These are phyloP conservation scores for Calonectria henricotiae DNA, from an alignment of 2,329 filamentous ascomycete genomes.

Conservation along the genomic window DNA sequence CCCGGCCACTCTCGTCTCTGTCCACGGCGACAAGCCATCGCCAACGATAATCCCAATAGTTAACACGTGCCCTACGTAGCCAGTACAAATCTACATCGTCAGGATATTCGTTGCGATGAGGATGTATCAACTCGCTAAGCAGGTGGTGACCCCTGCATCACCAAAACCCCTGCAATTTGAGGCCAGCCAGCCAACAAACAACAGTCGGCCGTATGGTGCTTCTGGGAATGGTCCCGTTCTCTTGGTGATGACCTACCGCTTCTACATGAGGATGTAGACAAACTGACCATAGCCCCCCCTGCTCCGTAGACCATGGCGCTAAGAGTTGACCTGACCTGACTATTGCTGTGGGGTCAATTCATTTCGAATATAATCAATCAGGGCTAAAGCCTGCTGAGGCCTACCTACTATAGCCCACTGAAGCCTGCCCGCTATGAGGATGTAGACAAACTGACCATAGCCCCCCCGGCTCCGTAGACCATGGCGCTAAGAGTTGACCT, in stretches of 20 bases:
- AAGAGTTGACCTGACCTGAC: too few relatives aligned
- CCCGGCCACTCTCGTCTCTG: constrained; percentile 38
- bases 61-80: constrained; percentile 50
- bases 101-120: constrained; percentile 54
- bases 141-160: neutral
- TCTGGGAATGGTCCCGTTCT: constrained; percentile 20
- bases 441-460: neutral
- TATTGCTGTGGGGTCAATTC: too few relatives aligned
- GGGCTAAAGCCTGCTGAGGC: too few relatives aligned
- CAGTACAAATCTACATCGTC: constrained; percentile 55
- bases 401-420: too few relatives aligned
- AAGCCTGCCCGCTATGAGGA: neutral
- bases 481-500: too few relatives aligned
- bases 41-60: constrained; percentile 53
- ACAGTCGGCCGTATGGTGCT: constrained; percentile 12
- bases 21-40: constrained; percentile 52
- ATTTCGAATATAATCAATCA: too few relatives aligned
- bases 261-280: constrained; percentile 10
- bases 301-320: too few relatives aligned
- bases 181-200: too few relatives aligned
- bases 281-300: too few relatives aligned
- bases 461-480: too few relatives aligned
- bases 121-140: constrained; percentile 56
- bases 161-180: neutral
- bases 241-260: constrained; percentile 2